Base-by-base conservation (phyloP, 106 monocot genomes). In the Dioscorea dumetorum region DNA sequence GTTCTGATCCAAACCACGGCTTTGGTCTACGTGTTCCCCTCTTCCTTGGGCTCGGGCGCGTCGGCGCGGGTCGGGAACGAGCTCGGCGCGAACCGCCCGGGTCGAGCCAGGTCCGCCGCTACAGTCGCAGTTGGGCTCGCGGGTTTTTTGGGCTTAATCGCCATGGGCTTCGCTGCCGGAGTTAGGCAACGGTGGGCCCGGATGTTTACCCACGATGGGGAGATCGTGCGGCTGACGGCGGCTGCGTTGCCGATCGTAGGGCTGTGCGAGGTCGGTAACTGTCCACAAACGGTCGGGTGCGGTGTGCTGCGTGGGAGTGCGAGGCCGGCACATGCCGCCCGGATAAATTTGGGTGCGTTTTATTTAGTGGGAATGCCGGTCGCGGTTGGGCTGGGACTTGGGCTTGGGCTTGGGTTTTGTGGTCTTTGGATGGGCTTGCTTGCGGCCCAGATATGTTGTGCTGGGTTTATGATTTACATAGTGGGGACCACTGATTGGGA, bases 191-290 rank as follows among this genome's bases (percentile, higher is more conserved):
- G 48, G 66, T 66, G 66, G 66, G 66, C 50, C 8, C 18, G 19
- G 20, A 50, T 66, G 66, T 66, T 66, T 22, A 66, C 66, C 0
- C 13, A 18, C 12, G 78, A 78, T 70, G 22, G n/a, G n/a, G 78
- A 74, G 49, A 83, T 83, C 10, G 70, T 66, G 9, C 60, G 71
- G 16, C 70, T 83, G 24, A 83, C 82, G 16, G 74, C 82, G 13
- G 74, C 77, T 4, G 80, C 84, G 49, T 65, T 85, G 56, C 84
- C 84, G 33, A 48, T 84, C 59, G 72, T 84, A 12, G 84, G 84
- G 28, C 76, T 84, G 13, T 84, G 84, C 66, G 84, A 84, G 84
- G 77, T 84, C 22, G 84, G 84, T 2, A 84, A 84, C 74, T 80
- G 80, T 70, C 84, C 84, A 49, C 84, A 84, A 73, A 84, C 84